Evolutionary conservation across 768 basidiomycete species (phyloP).

Genomic region (Asterophora lycoperdoides): DNA sequence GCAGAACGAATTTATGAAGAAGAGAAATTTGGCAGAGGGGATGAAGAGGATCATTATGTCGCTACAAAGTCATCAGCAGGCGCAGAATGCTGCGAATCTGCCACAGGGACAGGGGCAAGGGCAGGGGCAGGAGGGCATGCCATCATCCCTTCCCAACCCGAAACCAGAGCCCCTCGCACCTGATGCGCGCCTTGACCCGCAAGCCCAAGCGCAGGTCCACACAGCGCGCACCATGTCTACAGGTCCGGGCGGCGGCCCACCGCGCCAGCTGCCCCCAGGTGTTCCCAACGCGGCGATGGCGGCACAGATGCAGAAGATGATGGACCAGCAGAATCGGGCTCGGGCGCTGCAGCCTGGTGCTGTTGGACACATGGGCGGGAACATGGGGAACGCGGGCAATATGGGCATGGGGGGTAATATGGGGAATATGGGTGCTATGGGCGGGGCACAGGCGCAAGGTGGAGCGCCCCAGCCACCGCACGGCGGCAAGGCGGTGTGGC

Average conservation of each 20-base stretch:
- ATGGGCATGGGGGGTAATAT: too few relatives aligned
- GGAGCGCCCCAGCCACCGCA: neutral
- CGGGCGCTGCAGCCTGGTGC: conserved; percentile 6
- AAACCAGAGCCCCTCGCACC: conserved; percentile 1
- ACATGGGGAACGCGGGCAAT: conserved; percentile 3
- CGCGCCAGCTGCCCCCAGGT: conserved; percentile 8
- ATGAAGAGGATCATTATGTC: conserved; percentile 4
- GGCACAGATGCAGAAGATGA: conserved; percentile 45
- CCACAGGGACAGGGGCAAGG: neutral
- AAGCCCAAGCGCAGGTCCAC: conserved; percentile 12
- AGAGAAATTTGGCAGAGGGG: conserved; percentile 3
- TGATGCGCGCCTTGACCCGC: conserved; percentile 18
- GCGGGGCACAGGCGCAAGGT: neutral
- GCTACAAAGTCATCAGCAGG: neutral
- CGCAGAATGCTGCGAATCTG: conserved; percentile 10
- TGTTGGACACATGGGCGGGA: neutral
- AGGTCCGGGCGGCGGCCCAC: neutral
- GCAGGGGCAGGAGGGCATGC: neutral
- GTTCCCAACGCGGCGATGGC: conserved; percentile 17
- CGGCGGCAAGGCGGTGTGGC: conserved; percentile 33
- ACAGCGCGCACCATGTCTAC: too few relatives aligned
- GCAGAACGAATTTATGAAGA: conserved; percentile 12
- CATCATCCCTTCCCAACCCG: neutral
- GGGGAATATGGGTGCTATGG: neutral
- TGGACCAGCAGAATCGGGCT: conserved; percentile 37